Evolutionary conservation across 768 basidiomycete species (phyloP), one percentile per base, ranked within the genome.

Genomic region (Pholiota microspora): DNA sequence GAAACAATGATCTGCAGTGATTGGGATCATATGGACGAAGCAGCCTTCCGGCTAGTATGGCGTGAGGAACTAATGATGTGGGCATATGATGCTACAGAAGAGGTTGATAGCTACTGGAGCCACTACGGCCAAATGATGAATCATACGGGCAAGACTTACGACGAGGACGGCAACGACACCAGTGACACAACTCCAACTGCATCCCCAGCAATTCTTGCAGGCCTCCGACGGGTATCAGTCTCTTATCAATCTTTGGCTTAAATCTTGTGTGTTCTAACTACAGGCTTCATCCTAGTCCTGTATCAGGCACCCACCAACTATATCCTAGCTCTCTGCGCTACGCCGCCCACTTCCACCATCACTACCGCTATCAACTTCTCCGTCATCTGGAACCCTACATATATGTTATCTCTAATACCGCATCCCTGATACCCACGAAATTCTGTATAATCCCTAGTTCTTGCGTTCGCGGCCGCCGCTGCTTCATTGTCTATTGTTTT

Each of bases 81-180:
- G 51, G 67, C 70, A 12, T 79, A 83, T 59, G 77, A 82, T 58
- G 75, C 82, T 7, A 73, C 70, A 34, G 83, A 86, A 44, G 71
- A 75, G 46, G 84, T 80, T 21, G 83, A 83, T 32, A 81, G 84
- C 61, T 86, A 83, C 82, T 86, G 83, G 83, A 5, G 18, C 18
- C 40, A 42, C 40, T 42, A 21, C 18, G 40, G 40, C 21, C 18
- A 42, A 21, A 21, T 21, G 18, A 42, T 42, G 21, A 23, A 8
- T 23, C 40, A 21, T 23, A 42, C 40, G 40, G 16, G 21, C 40
- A 42, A 23, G 40, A n/a, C n/a, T n/a, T n/a, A n/a, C n/a, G 40
- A 24, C 6, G 21, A 21, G n/a, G 21, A 42, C 21, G 21, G 8
- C 40, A 9, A 42, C 21, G 21, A 12, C 40, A 16, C n/a, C 8